Base-by-base conservation (phyloP, 805 yeast species). In the Zygoascus tannicola region DNA sequence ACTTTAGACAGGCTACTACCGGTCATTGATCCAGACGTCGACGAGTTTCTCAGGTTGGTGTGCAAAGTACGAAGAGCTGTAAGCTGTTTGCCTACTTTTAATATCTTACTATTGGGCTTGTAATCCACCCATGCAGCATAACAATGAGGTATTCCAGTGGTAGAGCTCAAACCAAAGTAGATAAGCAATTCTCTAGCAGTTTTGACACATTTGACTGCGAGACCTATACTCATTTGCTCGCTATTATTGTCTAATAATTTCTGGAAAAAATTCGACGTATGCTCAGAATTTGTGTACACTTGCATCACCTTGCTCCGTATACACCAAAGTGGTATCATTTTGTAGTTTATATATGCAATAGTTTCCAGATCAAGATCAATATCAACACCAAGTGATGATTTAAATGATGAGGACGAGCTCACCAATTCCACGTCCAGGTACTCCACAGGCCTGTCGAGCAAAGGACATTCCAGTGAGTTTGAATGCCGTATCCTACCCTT, bases 281-380 rank as follows among this genome's bases (percentile, higher is more conserved):
- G 10, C 18, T 36, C 37, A 18, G 38, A 37, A 15, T 19, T 16
- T 5, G 44, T 32, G 28, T 23, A 37, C n/a, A 49, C 49, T 4
- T 44, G 41, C 21, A 49, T 28, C 16, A 37, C 36, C 15, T 46
- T 44, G 28, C 53, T 49, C 15, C 36, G 20, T 8, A 50, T 33
- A 15, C 41, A 18, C 53, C 53, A 50, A 4, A 45, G 35, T 3
- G 53, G 51, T 7, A 50, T 19, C 32, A 30, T 28, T 8, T 38
- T 20, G 16, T 44, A 42, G 36, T 50, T 44, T 12, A 48, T 41
- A 38, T 43, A 50, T 10, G 42, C 40, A 5, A 38, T 38, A 16
- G 16, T 28, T 14, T 38, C 23, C 16, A 38, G 22, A 15, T 40
- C 20, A 19, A 28, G 19, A 12, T 32, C 20, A n/a, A n/a, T n/a